Percentiles rank a stretch among this genome's conserved stretches.
Conservation (phyloP, 2,329 filamentous ascomycete genomes). For the Fusarium dimerum region DNA sequence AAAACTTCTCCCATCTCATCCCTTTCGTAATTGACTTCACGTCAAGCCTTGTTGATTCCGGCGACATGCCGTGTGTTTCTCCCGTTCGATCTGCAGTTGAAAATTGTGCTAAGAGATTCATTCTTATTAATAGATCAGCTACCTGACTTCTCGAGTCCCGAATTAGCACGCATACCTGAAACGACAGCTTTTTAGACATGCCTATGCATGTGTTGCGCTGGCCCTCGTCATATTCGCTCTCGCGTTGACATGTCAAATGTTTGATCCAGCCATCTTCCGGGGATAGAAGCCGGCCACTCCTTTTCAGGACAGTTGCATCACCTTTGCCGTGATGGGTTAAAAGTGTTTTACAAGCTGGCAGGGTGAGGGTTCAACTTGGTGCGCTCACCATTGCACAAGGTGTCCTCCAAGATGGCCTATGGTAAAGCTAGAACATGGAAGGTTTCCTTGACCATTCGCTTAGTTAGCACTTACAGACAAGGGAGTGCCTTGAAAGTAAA, state of each 20-base stretch:
- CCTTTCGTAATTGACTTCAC: too few relatives aligned
- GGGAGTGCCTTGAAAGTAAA: too few relatives aligned
- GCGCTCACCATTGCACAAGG: slow-evolving; percentile 7
- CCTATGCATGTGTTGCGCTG: not conserved
- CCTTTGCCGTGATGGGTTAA: slow-evolving; percentile 16
- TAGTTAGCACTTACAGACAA: slow-evolving; percentile 5
- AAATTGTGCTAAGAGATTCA: not conserved
- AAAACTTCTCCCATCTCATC: too few relatives aligned
- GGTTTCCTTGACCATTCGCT: too few relatives aligned
- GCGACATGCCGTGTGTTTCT: not conserved
- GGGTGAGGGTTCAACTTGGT: slow-evolving; percentile 12
- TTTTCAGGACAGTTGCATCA: slow-evolving; percentile 15
- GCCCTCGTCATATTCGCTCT: not conserved
- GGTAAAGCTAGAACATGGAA: too few relatives aligned
- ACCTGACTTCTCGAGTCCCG: not conserved
- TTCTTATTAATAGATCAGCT: not conserved
- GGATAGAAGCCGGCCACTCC: slow-evolving; percentile 17
- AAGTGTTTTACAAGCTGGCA: slow-evolving; percentile 17
- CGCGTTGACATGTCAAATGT: slow-evolving; percentile 15
- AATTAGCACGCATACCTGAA: not conserved
- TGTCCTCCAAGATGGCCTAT: too few relatives aligned
- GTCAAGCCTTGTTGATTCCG: too few relatives aligned
- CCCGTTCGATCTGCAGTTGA: not conserved
- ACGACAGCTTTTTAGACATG: not conserved
- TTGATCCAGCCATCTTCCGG: slow-evolving; percentile 21